Evolutionary conservation across 1,284 basidiomycete genomes (phyloP).

Genomic region (Puccinia brachypodii): DNA sequence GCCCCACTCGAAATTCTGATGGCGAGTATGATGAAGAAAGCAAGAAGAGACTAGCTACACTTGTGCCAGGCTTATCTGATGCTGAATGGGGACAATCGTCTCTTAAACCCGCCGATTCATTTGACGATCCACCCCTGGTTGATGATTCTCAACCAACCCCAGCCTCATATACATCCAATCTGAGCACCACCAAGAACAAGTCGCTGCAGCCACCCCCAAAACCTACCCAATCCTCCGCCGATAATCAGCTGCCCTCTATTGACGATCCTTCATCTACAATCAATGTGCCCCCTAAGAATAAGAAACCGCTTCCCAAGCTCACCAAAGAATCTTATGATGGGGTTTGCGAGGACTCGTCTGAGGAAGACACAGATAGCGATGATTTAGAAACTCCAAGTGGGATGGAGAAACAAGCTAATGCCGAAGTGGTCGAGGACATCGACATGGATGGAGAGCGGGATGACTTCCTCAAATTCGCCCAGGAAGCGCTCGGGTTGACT

Average conservation of each 20-base stretch:
- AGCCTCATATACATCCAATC: not conserved
- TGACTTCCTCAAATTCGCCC: conserved; percentile 87
- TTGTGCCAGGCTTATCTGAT: conserved; percentile 58
- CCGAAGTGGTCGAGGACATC: conserved; percentile 63
- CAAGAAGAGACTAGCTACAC: conserved; percentile 55
- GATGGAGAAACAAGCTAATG: conserved; percentile 34
- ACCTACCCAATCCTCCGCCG: not conserved
- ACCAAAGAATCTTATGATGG: conserved; percentile 58
- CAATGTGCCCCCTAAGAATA: not conserved
- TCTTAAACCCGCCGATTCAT: not conserved
- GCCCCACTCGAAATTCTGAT: conserved; percentile 60
- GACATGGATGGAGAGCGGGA: conserved; percentile 86
- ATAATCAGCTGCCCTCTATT: not conserved
- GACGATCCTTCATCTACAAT: not conserved
- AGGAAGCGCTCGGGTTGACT: conserved; percentile 79
- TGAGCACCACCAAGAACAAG: not conserved
- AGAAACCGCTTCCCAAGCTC: conserved; percentile 50
- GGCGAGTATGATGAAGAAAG: conserved; percentile 52
- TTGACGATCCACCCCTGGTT: no score
- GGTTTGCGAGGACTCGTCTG: conserved; percentile 45
- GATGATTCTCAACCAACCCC: not conserved
- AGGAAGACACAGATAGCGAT: conserved; percentile 49
- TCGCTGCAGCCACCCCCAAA: no score
- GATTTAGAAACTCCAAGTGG: conserved; percentile 51
- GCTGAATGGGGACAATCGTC: conserved; percentile 59